Conservation (phyloP, 768 basidiomycete species). For the Trametes cubensis region DNA sequence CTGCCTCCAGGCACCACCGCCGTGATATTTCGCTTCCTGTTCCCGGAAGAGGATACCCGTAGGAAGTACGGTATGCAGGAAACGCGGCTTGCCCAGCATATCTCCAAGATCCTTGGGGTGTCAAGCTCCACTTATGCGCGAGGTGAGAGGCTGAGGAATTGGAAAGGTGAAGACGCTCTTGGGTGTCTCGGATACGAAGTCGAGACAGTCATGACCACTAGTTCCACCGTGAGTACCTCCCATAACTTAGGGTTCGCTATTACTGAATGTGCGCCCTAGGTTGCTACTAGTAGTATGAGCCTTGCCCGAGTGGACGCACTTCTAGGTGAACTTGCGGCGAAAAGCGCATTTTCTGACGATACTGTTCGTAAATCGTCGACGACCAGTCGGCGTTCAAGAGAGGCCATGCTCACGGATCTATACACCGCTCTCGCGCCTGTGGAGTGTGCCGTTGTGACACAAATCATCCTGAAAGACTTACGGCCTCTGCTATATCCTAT, state of each 20-base stretch:
- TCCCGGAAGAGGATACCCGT: conserved; percentile 76
- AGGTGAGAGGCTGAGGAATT: conserved; percentile 36
- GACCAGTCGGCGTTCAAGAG: conserved; percentile 36
- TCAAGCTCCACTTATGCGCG: conserved; percentile 31
- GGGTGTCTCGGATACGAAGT: conserved; percentile 79
- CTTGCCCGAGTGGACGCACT: conserved; percentile 62
- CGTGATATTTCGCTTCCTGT: conserved; percentile 73
- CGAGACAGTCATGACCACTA: conserved; percentile 44
- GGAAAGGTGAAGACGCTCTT: conserved; percentile 45
- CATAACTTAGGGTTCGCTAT: background rate
- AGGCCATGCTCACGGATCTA: conserved; percentile 53
- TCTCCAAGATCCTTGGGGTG: conserved; percentile 48
- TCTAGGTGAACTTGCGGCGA: conserved; percentile 74
- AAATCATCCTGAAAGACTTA: conserved; percentile 88
- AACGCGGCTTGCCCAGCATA: conserved; percentile 51
- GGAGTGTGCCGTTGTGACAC: conserved; percentile 72
- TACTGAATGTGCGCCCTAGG: background rate
- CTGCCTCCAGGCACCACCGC: conserved; percentile 48
- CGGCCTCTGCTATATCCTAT: conserved; percentile 78
- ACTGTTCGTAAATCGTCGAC: conserved; percentile 43
- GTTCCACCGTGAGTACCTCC: conserved; percentile 40
- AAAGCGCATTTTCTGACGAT: conserved; percentile 59
- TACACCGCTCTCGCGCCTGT: conserved; percentile 61
- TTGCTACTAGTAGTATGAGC: conserved; percentile 39
- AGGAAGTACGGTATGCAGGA: conserved; percentile 80